Evolutionary conservation across 495 filamentous ascomycete species (phyloP), one percentile per base, ranked within the genome.

Genomic region (Neurospora sp.): DNA sequence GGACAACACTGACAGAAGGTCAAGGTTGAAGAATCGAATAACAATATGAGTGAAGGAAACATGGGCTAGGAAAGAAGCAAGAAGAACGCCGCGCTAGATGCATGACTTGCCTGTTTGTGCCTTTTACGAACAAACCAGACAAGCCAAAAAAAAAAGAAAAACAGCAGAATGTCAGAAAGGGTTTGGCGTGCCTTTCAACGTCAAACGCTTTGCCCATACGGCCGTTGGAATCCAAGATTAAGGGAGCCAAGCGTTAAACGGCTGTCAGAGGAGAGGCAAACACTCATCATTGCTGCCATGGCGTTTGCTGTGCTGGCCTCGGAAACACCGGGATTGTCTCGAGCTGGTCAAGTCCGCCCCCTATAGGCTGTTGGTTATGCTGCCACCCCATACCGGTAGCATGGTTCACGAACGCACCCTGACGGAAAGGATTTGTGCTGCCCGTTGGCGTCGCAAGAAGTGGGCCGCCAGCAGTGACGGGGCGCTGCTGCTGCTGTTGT

Each of bases 351-450:
- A 95, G 82, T 2, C 95, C 96, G 54, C 95, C 94, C 77, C 97
- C 92, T 12, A 94, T 96, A 5, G 92, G 89, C 81, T 92, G 89
- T 71, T 89, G 89, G 46, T 87, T 87, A 71, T 90, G 85, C 76
- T 97, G 94, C 93, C 96, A 97, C 16, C 92, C 92, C 79, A 91
- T 86, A 0, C 94, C 94, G 3, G 93, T 97, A 42, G 90, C 87
- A 77, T 95, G 92, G 76, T 96, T 94, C 41, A 96, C 90, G 76
- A 97, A 96, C 0, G 90, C 88, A 70, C 90, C 92, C 80, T 97
- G 93, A 10, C 95, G 88, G 88, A 98, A 98, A 2, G 95, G 95
- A 80, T 98, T 98, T 18, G 95, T 98, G 77, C 90, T 94, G 9
- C 94, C 95, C 2, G 96, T 97, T 5, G 90, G 88, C 73, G 91